Base-by-base conservation (phyloP, 2,329 filamentous ascomycete genomes). In the Teratosphaeria gauchensis region DNA sequence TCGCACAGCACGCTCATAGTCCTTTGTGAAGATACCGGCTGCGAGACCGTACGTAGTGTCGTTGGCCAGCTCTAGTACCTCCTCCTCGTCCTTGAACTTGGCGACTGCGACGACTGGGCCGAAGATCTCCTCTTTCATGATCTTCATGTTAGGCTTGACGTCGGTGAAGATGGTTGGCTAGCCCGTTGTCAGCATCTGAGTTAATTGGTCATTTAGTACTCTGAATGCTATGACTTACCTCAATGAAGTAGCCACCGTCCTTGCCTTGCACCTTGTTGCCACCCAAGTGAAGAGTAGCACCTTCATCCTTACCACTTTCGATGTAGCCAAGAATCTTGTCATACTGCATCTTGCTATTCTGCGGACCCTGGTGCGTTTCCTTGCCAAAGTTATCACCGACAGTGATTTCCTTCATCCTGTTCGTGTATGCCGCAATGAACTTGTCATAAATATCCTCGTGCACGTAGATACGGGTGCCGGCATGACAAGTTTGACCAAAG, bases 1-100 rank as follows among this genome's bases (percentile, higher is more conserved):
- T 16, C 73, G 66, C 16, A 78, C 56, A 2, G 72, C 76, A 21
- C 74, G 62, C 1, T 66, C 72, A 24, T 92, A 74, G 68, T 92
- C 84, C 62, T 80, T 75, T 0, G 88, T 90, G 71, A 90, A 94
- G 1, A 94, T 81, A 0, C 88, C 81, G 3, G 84, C 80, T 7
- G 79, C 61, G 12, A 94, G 78, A 2, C 89, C 89, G 68, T 90
- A 92, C 52, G 89, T 86, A 1, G 86, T 89, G 65, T 92, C 87
- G 69, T 72, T 68, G 14, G 67, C 62, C 51, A 72, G 60, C 12
- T 65, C 60, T 32, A 70, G 66, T 3, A 64, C 72, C 58, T 74
- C 72, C 16, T 67, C 63, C 57, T 73, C 71, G 4, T 67, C 67
- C 32, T 58, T 60, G 64, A 74, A 74, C 1, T 68, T 66, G 63